Conservation (phyloP, 2,329 filamentous ascomycete species). For the Domatiomyces catenatus region DNA sequence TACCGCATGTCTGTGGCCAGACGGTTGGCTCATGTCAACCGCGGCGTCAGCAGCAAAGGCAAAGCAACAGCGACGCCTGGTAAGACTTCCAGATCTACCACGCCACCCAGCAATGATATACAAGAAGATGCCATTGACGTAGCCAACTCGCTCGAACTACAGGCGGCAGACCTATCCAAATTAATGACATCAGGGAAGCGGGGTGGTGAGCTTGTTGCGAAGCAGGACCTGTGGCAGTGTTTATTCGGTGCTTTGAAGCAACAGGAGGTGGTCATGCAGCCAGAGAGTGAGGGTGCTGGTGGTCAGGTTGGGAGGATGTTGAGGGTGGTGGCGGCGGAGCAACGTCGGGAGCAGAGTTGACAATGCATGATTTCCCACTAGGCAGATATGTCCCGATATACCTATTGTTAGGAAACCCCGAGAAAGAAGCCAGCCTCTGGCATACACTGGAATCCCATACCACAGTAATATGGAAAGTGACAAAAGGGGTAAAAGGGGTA, state of each 20-base stretch:
- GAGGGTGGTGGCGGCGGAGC: not conserved
- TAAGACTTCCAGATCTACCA: constrained; percentile 22
- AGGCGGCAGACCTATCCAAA: constrained; percentile 54
- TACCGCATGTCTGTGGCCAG: constrained; percentile 71
- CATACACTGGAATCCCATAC: no score
- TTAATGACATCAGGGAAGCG: constrained; percentile 55
- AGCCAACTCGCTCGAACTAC: constrained; percentile 71
- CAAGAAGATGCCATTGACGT: constrained; percentile 54
- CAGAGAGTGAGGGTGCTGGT: not conserved
- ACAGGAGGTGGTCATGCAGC: constrained; percentile 8
- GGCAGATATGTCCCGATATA: no score
- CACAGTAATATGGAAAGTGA: no score
- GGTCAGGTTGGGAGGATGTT: not conserved
- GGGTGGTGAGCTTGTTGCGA: constrained; percentile 64
- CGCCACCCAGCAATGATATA: constrained; percentile 22
- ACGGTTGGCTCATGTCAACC: constrained; percentile 60
- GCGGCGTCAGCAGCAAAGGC: constrained; percentile 22
- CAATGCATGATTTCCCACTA: not conserved
- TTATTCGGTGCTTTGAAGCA: constrained; percentile 48
- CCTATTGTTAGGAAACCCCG: no score
- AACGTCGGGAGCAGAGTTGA: not conserved
- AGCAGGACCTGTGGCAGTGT: constrained; percentile 75
- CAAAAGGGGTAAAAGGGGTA: no score
- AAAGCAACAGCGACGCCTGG: constrained; percentile 10
- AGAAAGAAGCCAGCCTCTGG: no score